These are phyloP conservation scores for Pichia sp. DNA, from an alignment of 1,139 yeast genomes.

Conservation along the genomic window DNA sequence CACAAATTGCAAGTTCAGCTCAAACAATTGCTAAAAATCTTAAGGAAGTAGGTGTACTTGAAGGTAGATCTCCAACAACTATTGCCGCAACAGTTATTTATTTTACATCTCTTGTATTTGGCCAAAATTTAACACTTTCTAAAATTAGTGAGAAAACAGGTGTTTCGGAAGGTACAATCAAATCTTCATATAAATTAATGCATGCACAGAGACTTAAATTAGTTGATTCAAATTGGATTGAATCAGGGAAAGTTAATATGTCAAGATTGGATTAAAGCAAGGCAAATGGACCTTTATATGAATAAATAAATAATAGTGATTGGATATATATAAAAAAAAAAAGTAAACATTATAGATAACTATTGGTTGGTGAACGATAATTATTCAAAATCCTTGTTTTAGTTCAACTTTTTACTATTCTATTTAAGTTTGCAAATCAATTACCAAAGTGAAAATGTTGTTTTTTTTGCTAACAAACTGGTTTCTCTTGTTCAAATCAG, in stretches of 20 bases:
- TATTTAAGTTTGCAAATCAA: too few species aligned
- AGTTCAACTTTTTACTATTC: too few species aligned
- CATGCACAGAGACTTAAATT: slow-evolving; percentile 62
- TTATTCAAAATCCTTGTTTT: too few species aligned
- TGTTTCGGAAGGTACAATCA: slow-evolving; percentile 95
- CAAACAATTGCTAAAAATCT: slow-evolving; percentile 87
- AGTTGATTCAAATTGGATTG: slow-evolving; percentile 76
- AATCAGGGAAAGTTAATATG: slow-evolving; percentile 55
- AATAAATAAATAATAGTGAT: too few species aligned
- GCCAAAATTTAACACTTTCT: slow-evolving; percentile 56
- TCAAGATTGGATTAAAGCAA: slow-evolving; percentile 6
- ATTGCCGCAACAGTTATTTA: slow-evolving; percentile 97
- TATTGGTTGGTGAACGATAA: too few species aligned
- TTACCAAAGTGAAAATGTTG: too few species aligned
- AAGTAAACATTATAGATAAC: too few species aligned
- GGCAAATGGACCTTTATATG: not conserved
- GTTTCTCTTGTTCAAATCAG: too few species aligned
- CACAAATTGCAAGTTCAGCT: slow-evolving; percentile 87
- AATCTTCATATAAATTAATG: slow-evolving; percentile 81
- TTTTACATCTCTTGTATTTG: slow-evolving; percentile 82
- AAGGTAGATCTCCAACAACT: slow-evolving; percentile 95
- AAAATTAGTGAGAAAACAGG: slow-evolving; percentile 93
- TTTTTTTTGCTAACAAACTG: too few species aligned
- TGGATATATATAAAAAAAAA: not conserved
- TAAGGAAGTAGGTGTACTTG: slow-evolving; percentile 87